Evolutionary conservation across 2,329 filamentous ascomycete genomes (phyloP).

Genomic region (Fusarium sororula): DNA sequence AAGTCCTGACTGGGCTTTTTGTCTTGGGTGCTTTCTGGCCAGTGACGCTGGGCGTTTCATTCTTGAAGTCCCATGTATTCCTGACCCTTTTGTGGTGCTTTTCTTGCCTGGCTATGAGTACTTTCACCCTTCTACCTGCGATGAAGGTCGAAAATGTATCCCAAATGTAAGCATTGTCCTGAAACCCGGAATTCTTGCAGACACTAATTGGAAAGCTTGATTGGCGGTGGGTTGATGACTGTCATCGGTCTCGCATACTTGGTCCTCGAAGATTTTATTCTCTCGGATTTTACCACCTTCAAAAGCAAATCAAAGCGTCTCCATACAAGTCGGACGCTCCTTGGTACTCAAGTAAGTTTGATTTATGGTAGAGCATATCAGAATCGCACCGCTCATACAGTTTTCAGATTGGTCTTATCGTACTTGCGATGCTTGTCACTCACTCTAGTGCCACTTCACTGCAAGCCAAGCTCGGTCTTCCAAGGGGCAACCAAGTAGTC

Average conservation of each 20-base stretch:
- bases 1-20: slow-evolving; percentile 86
- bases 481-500: slow-evolving; percentile 85
- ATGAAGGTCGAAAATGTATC: slow-evolving; percentile 82
- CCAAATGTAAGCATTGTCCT: slow-evolving; percentile 68
- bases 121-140: slow-evolving; percentile 88
- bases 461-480: slow-evolving; percentile 85
- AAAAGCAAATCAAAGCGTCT: slow-evolving; percentile 45
- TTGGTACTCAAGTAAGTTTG: slow-evolving; percentile 70
- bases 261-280: slow-evolving; percentile 74
- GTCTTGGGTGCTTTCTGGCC: slow-evolving; percentile 83
- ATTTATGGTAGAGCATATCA: not conserved
- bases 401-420: slow-evolving; percentile 74
- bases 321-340: slow-evolving; percentile 64
- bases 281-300: slow-evolving; percentile 54
- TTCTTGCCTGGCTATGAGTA: slow-evolving; percentile 85
- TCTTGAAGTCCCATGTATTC: slow-evolving; percentile 71
- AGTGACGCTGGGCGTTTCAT: slow-evolving; percentile 73
- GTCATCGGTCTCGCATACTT: slow-evolving; percentile 80
- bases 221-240: slow-evolving; percentile 83
- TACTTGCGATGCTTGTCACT: slow-evolving; percentile 86
- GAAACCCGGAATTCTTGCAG: not conserved
- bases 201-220: slow-evolving; percentile 59
- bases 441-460: slow-evolving; percentile 85
- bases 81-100: slow-evolving; percentile 77
- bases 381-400: slow-evolving; percentile 15